Evolutionary conservation across 2,329 filamentous ascomycete genomes (phyloP).

Genomic region (Leptosphaerulina australis): DNA sequence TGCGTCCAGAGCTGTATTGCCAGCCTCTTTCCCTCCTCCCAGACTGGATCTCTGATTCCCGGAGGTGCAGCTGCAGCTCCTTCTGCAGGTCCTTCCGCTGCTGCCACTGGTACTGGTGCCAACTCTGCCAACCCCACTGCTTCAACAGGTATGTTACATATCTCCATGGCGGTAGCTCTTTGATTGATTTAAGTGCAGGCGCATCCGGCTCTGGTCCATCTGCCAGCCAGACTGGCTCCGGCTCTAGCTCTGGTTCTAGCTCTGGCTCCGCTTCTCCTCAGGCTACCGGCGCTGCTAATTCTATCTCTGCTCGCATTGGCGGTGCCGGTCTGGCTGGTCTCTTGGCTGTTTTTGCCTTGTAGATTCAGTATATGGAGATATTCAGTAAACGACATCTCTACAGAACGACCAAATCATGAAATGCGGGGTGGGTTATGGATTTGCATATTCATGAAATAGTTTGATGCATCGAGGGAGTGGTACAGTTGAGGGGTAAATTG

Average conservation of each 20-base stretch:
- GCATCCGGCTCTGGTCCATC: constrained; percentile 13
- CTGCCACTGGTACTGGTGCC: constrained; percentile 21
- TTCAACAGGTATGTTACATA: constrained; percentile 22
- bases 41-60: constrained; percentile 32
- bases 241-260: too few relatives aligned
- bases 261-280: constrained; percentile 28
- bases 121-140: constrained; percentile 22
- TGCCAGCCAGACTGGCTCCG: constrained; percentile 30
- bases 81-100: constrained; percentile 25
- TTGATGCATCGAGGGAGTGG: background rate
- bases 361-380: constrained; percentile 15
- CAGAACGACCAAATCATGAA: constrained; percentile 9
- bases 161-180: background rate
- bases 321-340: constrained; percentile 48
- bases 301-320: constrained; percentile 38
- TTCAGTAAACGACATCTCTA: background rate
- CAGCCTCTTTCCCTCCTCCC: constrained; percentile 55
- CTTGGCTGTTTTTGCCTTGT: constrained; percentile 48
- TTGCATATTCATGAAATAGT: constrained; percentile 3
- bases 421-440: constrained; percentile 14
- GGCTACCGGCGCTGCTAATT: constrained; percentile 40
- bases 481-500: constrained; percentile 11
- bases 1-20: constrained; percentile 59
- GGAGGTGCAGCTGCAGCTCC: constrained; percentile 23
- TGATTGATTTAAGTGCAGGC: constrained; percentile 2